Conservation (phyloP, 148 eudicot species). For the Rheum nobile region DNA sequence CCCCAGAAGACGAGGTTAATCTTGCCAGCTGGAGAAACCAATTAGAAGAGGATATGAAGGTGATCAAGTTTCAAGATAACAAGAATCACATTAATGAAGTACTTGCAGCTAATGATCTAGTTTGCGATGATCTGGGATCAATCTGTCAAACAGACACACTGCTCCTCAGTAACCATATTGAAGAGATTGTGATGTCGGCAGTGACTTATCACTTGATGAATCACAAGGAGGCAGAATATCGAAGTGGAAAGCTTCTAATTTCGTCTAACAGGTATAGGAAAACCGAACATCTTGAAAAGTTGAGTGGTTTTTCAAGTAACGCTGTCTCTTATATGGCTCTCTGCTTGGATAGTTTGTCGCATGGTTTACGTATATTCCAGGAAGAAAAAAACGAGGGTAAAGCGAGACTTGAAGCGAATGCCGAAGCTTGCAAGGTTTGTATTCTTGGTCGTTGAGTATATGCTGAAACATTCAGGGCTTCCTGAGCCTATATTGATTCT, state of each 20-base stretch:
- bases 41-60: constrained; percentile 77
- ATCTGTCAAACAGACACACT: constrained; percentile 67
- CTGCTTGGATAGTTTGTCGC: constrained; percentile 52
- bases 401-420: constrained; percentile 59
- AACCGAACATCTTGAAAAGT: neutral
- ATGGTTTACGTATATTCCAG: constrained; percentile 80
- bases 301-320: neutral
- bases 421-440: constrained; percentile 64
- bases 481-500: neutral
- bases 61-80: constrained; percentile 65
- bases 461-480: neutral
- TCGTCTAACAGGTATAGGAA: constrained; percentile 54
- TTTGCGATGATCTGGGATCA: constrained; percentile 67
- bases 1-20: constrained; percentile 76
- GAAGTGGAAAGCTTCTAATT: constrained; percentile 82
- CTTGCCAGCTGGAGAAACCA: constrained; percentile 64
- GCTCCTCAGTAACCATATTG: constrained; percentile 54
- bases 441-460: neutral
- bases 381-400: constrained; percentile 45
- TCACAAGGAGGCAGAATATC: constrained; percentile 66
- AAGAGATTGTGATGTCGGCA: constrained; percentile 80
- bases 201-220: constrained; percentile 73
- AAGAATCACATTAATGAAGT: constrained; percentile 81
- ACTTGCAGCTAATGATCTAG: constrained; percentile 77
- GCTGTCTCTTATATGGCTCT: neutral